A percentile compares a stretch with the other conserved stretches of the same genome.
Evolutionary conservation across 805 yeast genomes (phyloP).

Genomic region (Starmerella powellii): DNA sequence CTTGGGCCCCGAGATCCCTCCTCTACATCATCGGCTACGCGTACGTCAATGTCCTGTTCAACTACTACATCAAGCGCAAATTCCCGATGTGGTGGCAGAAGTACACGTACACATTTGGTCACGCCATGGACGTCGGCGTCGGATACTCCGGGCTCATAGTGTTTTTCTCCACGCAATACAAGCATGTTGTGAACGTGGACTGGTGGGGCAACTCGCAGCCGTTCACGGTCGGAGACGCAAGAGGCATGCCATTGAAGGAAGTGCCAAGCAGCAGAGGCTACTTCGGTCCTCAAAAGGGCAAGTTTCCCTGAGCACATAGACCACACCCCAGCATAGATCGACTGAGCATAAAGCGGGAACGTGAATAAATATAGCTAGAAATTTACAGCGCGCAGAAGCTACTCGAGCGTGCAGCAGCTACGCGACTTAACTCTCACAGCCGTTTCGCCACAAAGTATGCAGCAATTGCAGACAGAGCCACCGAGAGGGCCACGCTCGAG

Average conservation of each 20-base stretch:
- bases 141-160: slow-evolving; percentile 39
- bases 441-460: neutral
- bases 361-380: no score
- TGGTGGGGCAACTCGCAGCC: slow-evolving; percentile 41
- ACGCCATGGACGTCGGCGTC: slow-evolving; percentile 41
- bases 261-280: slow-evolving; percentile 20
- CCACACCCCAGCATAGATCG: neutral
- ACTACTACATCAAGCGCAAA: slow-evolving; percentile 34
- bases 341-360: neutral
- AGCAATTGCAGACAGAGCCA: neutral
- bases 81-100: slow-evolving; percentile 43
- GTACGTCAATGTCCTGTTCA: slow-evolving; percentile 33
- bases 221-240: slow-evolving; percentile 12
- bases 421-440: no score
- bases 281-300: slow-evolving; percentile 18
- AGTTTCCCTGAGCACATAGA: slow-evolving; percentile 11
- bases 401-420: no score
- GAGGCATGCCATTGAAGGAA: slow-evolving; percentile 12
- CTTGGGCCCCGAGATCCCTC: slow-evolving; percentile 38
- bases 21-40: slow-evolving; percentile 35
- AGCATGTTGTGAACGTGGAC: slow-evolving; percentile 28
- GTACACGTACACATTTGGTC: slow-evolving; percentile 40
- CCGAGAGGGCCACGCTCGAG: neutral
- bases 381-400: no score
- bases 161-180: slow-evolving; percentile 33